These are phyloP conservation scores for Cytospora chrysosperma DNA, from an alignment of 2,329 filamentous ascomycete genomes.

Conservation along the genomic window DNA sequence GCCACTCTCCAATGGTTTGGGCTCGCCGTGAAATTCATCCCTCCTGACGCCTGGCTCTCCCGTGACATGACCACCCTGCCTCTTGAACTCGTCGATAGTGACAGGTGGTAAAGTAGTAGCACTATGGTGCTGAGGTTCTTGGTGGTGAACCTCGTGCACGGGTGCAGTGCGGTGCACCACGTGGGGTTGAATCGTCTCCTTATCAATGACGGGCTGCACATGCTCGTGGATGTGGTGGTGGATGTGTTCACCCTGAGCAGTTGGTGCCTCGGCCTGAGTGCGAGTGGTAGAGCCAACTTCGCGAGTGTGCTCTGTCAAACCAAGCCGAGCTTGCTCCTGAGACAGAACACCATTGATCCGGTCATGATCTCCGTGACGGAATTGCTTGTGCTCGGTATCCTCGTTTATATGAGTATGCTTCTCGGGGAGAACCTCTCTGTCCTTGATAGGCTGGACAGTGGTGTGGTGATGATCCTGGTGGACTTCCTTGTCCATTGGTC, in stretches of 20 bases:
- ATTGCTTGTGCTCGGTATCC: background rate
- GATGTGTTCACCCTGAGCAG: constrained; percentile 59
- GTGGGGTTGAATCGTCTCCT: constrained; percentile 65
- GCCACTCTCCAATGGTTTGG: constrained; percentile 37
- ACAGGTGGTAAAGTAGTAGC: constrained; percentile 64
- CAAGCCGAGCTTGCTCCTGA: background rate
- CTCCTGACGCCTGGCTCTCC: constrained; percentile 53
- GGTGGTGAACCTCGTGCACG: constrained; percentile 70
- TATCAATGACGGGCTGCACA: constrained; percentile 69
- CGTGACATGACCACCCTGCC: constrained; percentile 51
- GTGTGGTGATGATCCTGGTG: constrained; percentile 74
- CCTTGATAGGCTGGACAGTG: constrained; percentile 60
- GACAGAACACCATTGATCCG: background rate
- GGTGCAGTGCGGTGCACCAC: constrained; percentile 71
- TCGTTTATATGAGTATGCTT: background rate
- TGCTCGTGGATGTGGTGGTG: constrained; percentile 66
- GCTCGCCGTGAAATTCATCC: constrained; percentile 62
- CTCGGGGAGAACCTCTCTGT: background rate
- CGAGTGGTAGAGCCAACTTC: background rate
- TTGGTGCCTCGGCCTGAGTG: constrained; percentile 40
- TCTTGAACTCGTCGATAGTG: constrained; percentile 61
- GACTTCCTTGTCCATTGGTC: constrained; percentile 65
- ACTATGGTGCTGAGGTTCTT: constrained; percentile 63
- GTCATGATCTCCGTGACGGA: background rate
- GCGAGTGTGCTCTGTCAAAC: constrained; percentile 45